Evolutionary conservation across 352 stramenopile species (phyloP), one percentile per base, ranked within the genome.

Genomic region (Phytophthora foliorum): DNA sequence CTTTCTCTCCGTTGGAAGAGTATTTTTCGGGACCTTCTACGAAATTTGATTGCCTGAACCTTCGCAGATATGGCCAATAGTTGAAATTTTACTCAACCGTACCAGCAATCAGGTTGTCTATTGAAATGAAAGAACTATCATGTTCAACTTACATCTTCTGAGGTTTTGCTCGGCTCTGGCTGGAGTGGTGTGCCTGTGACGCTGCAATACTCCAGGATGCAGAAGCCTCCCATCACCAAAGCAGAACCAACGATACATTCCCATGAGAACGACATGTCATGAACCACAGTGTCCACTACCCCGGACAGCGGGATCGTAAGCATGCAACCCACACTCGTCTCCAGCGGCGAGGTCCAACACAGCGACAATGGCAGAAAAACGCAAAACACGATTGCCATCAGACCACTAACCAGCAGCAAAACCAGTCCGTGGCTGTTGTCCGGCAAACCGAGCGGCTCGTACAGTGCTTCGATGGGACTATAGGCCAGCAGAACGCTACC

Each of bases 301-400:
- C 66, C 82, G 2, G 82, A 84, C 38, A 88, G 51, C 9, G 82
- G 82, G 45, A 90, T 84, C 36, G 70, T 87, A 32, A 87, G 65
- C 81, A 90, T 87, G 38, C 79, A 90, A 0, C 79, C 78, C 25
- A 88, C 80, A 49, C 80, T 90, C 11, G 81, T 88, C 62, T 90
- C 81, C 19, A 90, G 61, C 3, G 79, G 81, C 6, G 81, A 86
- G 11, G 79, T 88, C 81, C 78, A 90, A 51, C 64, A 78, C 31
- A 90, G 67, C 16, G 79, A 77, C 34, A 90, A 71, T 1, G 79
- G 76, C 50, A 88, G 58, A 24, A 77, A 73, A 3, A 80, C 62
- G 32, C 82, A 88, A 62, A 86, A 88, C 0, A 78, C 54, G n/a
- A 84, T n/a, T n/a, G n/a, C n/a, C n/a, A n/a, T n/a, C n/a, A n/a